phyloP scores from a whole-genome alignment of 768 basidiomycete species.

The Pleurotus cornucopiae region DNA sequence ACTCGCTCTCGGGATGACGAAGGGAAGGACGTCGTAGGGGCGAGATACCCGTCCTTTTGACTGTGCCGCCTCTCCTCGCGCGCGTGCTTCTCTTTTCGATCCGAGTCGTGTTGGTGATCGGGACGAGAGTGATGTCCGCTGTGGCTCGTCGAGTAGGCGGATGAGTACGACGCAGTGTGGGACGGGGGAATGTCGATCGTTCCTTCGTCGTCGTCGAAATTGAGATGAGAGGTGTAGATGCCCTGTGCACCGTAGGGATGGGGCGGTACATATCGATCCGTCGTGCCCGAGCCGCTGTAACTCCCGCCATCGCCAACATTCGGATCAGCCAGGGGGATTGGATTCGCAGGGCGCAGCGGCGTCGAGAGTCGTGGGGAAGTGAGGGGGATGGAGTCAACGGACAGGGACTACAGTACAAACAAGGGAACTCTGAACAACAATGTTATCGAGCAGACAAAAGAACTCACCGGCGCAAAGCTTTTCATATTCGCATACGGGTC shows the following conservation, averaged over 20 bases:
- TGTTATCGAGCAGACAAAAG: background rate
- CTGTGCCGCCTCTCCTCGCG: too few relatives aligned
- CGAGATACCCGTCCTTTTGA: background rate
- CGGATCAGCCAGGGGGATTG: too few relatives aligned
- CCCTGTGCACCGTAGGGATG: background rate
- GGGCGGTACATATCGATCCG: background rate
- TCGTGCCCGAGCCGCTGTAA: background rate
- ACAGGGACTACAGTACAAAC: background rate
- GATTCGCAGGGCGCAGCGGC: too few relatives aligned
- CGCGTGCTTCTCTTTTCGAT: background rate
- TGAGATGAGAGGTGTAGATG: constrained; percentile 1
- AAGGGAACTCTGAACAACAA: background rate
- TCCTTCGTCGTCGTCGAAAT: constrained; percentile 2
- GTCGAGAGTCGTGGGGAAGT: background rate
- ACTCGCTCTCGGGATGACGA: background rate
- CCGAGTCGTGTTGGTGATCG: background rate
- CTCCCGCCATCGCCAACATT: too few relatives aligned
- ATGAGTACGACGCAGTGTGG: background rate
- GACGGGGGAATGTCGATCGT: background rate
- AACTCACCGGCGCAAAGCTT: constrained; percentile 3
- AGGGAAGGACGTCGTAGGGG: background rate
- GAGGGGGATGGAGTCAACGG: constrained; percentile 4
- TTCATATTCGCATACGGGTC: constrained; percentile 5
- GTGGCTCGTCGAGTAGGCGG: background rate
- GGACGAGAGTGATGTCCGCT: background rate